Conservation (phyloP, 2,329 filamentous ascomycete species). For the Alternaria angustiovoidea region DNA sequence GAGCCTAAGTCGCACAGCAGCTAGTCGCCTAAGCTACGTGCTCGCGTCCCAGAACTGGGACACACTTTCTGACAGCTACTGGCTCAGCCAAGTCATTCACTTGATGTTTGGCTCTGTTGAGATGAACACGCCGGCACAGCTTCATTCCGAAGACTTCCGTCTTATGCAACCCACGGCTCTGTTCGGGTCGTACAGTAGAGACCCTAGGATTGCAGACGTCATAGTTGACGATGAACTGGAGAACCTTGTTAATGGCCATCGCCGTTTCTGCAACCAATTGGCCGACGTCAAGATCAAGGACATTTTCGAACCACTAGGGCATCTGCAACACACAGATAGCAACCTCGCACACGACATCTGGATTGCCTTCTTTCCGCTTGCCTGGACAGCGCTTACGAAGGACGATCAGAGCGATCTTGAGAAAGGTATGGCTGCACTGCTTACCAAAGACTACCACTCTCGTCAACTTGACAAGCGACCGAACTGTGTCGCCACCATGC, state of each 20-base stretch:
- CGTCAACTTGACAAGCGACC: conserved; percentile 93
- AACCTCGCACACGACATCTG: conserved; percentile 87
- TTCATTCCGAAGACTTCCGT: conserved; percentile 85
- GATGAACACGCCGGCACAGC: conserved; percentile 77
- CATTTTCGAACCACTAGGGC: conserved; percentile 85
- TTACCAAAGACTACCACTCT: conserved; percentile 95
- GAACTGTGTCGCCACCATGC: conserved; percentile 91
- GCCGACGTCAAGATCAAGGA: conserved; percentile 88
- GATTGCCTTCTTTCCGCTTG: conserved; percentile 89
- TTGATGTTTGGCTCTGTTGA: conserved; percentile 91
- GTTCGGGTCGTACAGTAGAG: conserved; percentile 76
- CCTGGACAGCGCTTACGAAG: conserved; percentile 85
- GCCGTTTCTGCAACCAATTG: conserved; percentile 83
- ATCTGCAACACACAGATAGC: conserved; percentile 89
- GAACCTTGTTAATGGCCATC: conserved; percentile 76
- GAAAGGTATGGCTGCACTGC: conserved; percentile 84
- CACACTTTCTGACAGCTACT: conserved; percentile 91
- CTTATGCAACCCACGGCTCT: conserved; percentile 77
- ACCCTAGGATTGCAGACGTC: conserved; percentile 67
- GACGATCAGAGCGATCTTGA: conserved; percentile 92
- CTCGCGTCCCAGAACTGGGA: conserved; percentile 97
- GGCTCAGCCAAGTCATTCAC: conserved; percentile 94
- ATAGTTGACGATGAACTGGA: conserved; percentile 88
- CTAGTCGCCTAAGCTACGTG: conserved; percentile 86
- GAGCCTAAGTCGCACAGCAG: conserved; percentile 91